A percentile compares a stretch with the other conserved stretches of the same genome.
These are phyloP conservation scores for Uncinocarpus reesii DNA, from an alignment of 2,329 filamentous ascomycete species.

Conservation along the genomic window DNA sequence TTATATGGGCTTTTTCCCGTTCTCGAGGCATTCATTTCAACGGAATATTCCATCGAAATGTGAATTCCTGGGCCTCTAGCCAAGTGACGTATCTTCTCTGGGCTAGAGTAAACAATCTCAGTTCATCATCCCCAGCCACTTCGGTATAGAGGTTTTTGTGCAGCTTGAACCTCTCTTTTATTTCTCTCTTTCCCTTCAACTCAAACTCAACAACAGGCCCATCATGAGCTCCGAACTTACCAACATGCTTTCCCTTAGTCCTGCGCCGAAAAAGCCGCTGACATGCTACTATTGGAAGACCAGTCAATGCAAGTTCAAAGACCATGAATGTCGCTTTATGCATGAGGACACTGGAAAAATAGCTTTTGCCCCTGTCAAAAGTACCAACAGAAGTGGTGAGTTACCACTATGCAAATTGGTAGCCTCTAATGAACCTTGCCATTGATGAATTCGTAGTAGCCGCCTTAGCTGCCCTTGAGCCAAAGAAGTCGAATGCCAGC, in stretches of 20 bases:
- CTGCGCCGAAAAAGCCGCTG: conserved; percentile 20
- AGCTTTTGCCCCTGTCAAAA: conserved; percentile 7
- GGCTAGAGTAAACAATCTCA: not conserved
- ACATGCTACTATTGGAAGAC: conserved; percentile 28
- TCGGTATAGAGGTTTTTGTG: not conserved
- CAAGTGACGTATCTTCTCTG: not conserved
- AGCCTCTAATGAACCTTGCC: not conserved
- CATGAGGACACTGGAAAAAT: conserved; percentile 23
- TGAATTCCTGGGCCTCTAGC: not conserved
- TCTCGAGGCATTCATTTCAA: not conserved
- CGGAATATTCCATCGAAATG: not conserved
- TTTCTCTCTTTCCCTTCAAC: not conserved
- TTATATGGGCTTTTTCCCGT: no score
- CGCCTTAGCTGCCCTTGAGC: not conserved
- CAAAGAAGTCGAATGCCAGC: not conserved
- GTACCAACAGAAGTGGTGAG: not conserved
- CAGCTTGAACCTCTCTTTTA: not conserved
- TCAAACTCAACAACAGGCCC: not conserved
- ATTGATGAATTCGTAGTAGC: no score
- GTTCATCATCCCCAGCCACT: not conserved
- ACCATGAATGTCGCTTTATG: conserved; percentile 24
- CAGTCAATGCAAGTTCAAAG: conserved; percentile 21
- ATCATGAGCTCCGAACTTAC: not conserved
- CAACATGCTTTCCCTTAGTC: not conserved
- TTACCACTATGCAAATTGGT: not conserved